These are phyloP conservation scores for Thraustochytrium sp. DNA, from an alignment of 352 stramenopile species.

Conservation along the genomic window DNA sequence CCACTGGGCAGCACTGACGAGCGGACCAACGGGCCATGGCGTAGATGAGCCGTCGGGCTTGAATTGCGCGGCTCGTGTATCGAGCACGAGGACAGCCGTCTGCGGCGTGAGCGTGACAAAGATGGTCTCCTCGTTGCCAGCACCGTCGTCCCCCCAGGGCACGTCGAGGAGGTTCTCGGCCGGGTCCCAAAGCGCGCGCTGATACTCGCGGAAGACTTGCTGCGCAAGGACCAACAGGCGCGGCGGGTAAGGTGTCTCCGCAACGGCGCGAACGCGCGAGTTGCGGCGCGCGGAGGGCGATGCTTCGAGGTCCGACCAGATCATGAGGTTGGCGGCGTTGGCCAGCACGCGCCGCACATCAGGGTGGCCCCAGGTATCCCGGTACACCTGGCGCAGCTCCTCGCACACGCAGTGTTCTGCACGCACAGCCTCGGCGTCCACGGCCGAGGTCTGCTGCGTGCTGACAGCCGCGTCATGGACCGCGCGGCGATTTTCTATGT, in stretches of 20 bases:
- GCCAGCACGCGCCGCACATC: neutral
- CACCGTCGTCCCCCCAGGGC: neutral
- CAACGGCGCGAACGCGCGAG: neutral
- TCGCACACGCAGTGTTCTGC: neutral
- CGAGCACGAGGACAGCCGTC: neutral
- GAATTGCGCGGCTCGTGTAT: neutral
- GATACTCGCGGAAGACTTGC: conserved; percentile 19
- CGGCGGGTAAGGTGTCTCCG: neutral
- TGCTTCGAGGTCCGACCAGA: neutral
- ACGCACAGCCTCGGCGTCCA: neutral
- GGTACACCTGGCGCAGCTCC: conserved; percentile 4
- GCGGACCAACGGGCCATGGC: neutral
- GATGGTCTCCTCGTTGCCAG: neutral
- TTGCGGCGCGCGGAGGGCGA: neutral
- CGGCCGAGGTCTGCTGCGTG: neutral
- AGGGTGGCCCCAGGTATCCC: neutral
- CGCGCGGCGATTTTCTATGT: neutral
- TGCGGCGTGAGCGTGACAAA: neutral
- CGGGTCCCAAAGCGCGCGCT: conserved; percentile 9
- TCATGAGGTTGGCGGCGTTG: neutral
- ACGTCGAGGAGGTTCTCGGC: neutral
- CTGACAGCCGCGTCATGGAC: neutral
- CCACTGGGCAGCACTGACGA: neutral
- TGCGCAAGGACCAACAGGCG: neutral
- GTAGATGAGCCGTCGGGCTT: neutral